A percentile compares a stretch with the other conserved stretches of the same genome.
These are phyloP conservation scores for Silene uniflora DNA, from an alignment of 148 eudicot species.

Conservation along the genomic window DNA sequence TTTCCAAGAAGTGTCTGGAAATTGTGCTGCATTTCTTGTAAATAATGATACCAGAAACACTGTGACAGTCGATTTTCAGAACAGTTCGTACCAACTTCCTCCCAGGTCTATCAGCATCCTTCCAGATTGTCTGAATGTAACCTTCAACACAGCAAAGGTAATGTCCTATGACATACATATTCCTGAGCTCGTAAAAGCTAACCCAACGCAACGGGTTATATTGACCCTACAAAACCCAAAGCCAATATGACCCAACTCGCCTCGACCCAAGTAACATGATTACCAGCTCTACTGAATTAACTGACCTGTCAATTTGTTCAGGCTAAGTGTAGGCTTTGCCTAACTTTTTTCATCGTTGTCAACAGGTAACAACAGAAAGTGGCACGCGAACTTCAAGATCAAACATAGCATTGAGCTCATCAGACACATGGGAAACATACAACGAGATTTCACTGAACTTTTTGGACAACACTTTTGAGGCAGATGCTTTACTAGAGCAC, in stretches of 20 bases:
- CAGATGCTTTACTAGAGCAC: slow-evolving; percentile 42
- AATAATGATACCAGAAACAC: slow-evolving; percentile 32
- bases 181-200: neutral
- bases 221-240: neutral
- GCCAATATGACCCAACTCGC: neutral
- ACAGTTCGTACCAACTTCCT: slow-evolving; percentile 38
- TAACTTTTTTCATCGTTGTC: neutral
- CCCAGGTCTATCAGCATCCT: slow-evolving; percentile 49
- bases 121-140: slow-evolving; percentile 35
- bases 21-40: slow-evolving; percentile 45
- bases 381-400: slow-evolving; percentile 29
- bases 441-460: slow-evolving; percentile 31
- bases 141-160: slow-evolving; percentile 44
- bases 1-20: slow-evolving; percentile 36
- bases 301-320: neutral
- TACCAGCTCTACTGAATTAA: neutral
- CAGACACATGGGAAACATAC: slow-evolving; percentile 38
- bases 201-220: neutral
- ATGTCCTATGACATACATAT: neutral
- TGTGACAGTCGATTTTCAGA: slow-evolving; percentile 37
- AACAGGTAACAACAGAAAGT: slow-evolving; percentile 32
- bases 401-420: slow-evolving; percentile 23
- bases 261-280: neutral
- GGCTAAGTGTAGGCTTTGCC: slow-evolving; percentile 2
- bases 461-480: slow-evolving; percentile 26